Conservation (phyloP, 2,329 filamentous ascomycete species). For the Myrmaecium sp. region DNA sequence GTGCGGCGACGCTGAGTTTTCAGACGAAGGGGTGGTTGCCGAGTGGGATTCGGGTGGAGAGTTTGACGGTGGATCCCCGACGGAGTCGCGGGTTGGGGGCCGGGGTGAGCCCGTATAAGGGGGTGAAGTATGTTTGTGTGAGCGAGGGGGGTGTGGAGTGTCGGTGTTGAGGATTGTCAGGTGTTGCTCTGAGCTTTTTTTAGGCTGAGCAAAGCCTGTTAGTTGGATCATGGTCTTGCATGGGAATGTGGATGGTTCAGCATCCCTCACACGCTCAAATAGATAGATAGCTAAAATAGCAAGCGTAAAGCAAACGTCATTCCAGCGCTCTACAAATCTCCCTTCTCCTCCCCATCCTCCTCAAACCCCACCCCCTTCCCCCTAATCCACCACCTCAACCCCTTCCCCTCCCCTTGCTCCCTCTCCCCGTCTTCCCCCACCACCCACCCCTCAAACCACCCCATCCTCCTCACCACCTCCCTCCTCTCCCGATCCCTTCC, state of each 20-base stretch:
- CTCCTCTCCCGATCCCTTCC: not conserved
- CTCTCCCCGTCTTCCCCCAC: not conserved
- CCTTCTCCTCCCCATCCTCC: not conserved
- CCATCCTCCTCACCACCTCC: not conserved
- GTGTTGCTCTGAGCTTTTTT: not conserved
- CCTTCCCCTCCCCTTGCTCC: not conserved
- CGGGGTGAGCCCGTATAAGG: constrained; percentile 87
- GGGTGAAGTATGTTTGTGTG: constrained; percentile 87
- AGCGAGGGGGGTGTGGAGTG: constrained; percentile 38
- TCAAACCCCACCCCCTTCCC: not conserved
- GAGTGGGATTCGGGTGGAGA: constrained; percentile 46
- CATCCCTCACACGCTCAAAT: no score
- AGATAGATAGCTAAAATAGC: no score
- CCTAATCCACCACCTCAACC: not conserved
- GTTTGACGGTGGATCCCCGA: constrained; percentile 47
- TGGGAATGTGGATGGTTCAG: no score
- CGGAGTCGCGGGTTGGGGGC: constrained; percentile 76
- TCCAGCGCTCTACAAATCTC: no score
- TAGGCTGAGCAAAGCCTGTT: no score
- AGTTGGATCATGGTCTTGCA: no score
- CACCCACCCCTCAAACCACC: not conserved
- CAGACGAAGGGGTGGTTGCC: constrained; percentile 46
- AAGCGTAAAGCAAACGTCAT: no score
- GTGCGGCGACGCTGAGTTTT: constrained; percentile 29
- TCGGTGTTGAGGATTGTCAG: constrained; percentile 14